Conservation (phyloP, 805 yeast species). For the Helenozyma baotianmanensis region DNA sequence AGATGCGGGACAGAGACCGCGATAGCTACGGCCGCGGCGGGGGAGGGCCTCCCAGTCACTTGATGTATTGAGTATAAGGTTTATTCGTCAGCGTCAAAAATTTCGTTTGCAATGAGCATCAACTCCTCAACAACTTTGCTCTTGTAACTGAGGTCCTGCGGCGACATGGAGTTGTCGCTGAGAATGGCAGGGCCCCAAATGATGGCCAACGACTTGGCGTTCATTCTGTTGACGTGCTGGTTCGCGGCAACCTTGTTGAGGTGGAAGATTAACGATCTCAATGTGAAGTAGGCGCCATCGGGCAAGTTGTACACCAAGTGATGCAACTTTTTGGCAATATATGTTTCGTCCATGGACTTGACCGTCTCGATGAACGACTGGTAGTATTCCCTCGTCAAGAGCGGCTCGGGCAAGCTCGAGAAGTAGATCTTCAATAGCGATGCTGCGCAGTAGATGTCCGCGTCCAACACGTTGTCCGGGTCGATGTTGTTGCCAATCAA, state of each 20-base stretch:
- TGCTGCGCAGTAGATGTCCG: slow-evolving; percentile 85
- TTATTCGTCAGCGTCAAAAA: slow-evolving; percentile 37
- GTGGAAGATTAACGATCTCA: slow-evolving; percentile 81
- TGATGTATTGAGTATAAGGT: background rate
- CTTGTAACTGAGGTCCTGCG: slow-evolving; percentile 71
- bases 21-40: background rate
- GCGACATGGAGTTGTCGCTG: slow-evolving; percentile 58
- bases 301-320: slow-evolving; percentile 85
- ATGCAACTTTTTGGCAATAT: slow-evolving; percentile 72
- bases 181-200: slow-evolving; percentile 94
- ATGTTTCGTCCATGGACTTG: slow-evolving; percentile 40
- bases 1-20: slow-evolving; percentile 4
- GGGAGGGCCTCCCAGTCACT: slow-evolving; percentile 1
- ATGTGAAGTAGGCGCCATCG: slow-evolving; percentile 91
- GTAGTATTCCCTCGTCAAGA: slow-evolving; percentile 62
- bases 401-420: slow-evolving; percentile 79
- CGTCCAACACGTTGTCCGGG: slow-evolving; percentile 51
- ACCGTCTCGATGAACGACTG: slow-evolving; percentile 65
- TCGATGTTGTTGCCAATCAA: slow-evolving; percentile 39
- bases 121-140: slow-evolving; percentile 80
- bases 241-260: slow-evolving; percentile 65
- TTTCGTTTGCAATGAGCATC: slow-evolving; percentile 77
- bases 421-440: slow-evolving; percentile 82
- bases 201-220: slow-evolving; percentile 70
- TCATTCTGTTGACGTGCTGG: slow-evolving; percentile 73